These are phyloP conservation scores for Aspergillus pseudoviridinutans DNA, from an alignment of 2,329 filamentous ascomycete species.

Conservation along the genomic window DNA sequence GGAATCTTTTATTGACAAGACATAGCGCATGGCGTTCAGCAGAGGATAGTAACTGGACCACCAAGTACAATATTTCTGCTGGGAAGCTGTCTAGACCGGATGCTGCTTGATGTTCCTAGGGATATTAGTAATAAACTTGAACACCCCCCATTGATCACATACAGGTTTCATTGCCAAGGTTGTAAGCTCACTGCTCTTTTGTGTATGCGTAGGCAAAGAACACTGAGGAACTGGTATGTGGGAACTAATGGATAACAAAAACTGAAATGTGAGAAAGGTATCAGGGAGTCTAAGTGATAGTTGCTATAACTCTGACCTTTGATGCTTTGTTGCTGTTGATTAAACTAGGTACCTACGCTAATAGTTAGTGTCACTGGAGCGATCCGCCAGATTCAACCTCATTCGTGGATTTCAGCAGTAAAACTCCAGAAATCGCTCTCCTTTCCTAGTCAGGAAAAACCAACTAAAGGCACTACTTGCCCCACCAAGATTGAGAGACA, in stretches of 20 bases:
- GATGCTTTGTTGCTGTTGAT: not conserved
- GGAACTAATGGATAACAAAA: not conserved
- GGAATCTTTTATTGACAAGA: slow-evolving; percentile 11
- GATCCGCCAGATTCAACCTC: no score
- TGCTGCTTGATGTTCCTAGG: not conserved
- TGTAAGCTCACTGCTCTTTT: not conserved
- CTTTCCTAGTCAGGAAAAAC: no score
- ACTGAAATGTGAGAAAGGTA: not conserved
- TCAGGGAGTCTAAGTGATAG: not conserved
- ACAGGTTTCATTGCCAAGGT: slow-evolving; percentile 1
- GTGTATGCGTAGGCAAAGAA: not conserved
- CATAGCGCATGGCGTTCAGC: slow-evolving; percentile 10
- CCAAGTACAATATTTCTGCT: slow-evolving; percentile 10
- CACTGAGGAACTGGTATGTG: not conserved
- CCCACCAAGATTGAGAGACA: no score
- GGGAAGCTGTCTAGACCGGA: slow-evolving; percentile 6
- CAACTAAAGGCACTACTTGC: no score
- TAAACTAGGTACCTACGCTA: not conserved
- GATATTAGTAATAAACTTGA: slow-evolving; percentile 1
- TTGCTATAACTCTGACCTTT: not conserved
- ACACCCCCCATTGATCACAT: not conserved
- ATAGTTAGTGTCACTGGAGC: no score
- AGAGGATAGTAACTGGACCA: slow-evolving; percentile 14
- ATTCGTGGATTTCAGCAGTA: no score
- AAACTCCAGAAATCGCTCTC: no score